Percentiles rank a stretch among this genome's conserved stretches.
These are phyloP conservation scores for Skeletonema grethae DNA, from an alignment of 108 stramenopile species.

Conservation along the genomic window DNA sequence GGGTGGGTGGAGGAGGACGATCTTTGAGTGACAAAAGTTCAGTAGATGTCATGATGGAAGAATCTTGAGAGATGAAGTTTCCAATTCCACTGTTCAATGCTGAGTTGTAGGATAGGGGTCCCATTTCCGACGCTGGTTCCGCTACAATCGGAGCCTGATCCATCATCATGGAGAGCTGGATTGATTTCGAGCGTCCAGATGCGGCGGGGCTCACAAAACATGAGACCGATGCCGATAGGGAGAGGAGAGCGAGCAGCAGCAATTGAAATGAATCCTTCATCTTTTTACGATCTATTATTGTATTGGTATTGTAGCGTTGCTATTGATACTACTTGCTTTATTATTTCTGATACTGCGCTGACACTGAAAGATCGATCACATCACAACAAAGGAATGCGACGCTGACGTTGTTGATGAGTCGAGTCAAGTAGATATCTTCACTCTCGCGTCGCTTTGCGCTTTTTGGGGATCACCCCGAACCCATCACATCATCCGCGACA, in stretches of 20 bases:
- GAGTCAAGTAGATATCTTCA: neutral
- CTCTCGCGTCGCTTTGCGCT: too few relatives aligned
- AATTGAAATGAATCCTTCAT: conserved; percentile 4
- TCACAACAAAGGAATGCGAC: conserved; percentile 1
- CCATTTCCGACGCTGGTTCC: conserved; percentile 13
- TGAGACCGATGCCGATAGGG: conserved; percentile 16
- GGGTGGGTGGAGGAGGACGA: conserved; percentile 75
- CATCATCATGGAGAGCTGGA: conserved; percentile 19
- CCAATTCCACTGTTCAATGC: conserved; percentile 28
- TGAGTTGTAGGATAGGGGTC: conserved; percentile 16
- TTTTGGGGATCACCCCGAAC: too few relatives aligned
- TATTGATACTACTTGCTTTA: neutral
- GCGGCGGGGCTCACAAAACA: conserved; percentile 20
- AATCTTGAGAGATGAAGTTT: conserved; percentile 22
- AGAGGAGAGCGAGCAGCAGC: conserved; percentile 10
- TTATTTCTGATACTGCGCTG: too few relatives aligned
- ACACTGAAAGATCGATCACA: neutral
- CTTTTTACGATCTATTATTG: neutral
- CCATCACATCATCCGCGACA: too few relatives aligned
- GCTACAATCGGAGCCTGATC: conserved; percentile 25
- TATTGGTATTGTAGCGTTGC: neutral
- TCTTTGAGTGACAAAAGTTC: conserved; percentile 67
- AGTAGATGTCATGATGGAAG: conserved; percentile 33
- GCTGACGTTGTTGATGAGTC: neutral
- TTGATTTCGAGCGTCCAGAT: conserved; percentile 17